Percentiles rank a stretch among this genome's conserved stretches.
These are phyloP conservation scores for Myxozyma nipponensis DNA, from an alignment of 805 yeast genomes.

Conservation along the genomic window DNA sequence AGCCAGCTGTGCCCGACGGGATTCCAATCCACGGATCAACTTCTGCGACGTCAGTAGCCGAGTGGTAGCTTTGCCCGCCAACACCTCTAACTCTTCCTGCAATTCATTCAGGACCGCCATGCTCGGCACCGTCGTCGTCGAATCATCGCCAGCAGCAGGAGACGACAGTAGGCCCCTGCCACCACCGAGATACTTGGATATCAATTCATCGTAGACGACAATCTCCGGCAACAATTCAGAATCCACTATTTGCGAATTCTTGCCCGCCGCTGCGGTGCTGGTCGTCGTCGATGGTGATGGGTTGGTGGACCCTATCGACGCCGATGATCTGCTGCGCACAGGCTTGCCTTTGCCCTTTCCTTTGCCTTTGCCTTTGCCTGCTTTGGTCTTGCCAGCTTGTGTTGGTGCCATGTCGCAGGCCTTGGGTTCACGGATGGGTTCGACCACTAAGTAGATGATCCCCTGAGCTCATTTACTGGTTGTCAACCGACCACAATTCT, in stretches of 20 bases:
- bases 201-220: conserved; percentile 8
- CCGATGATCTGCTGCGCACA: background rate
- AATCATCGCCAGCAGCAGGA: too few species aligned
- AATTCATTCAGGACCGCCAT: conserved; percentile 5
- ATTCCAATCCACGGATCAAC: conserved; percentile 8
- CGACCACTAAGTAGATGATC: too few species aligned
- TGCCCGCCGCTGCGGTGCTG: too few species aligned
- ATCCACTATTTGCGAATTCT: too few species aligned
- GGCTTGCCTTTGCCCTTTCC: conserved; percentile 17
- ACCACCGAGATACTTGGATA: conserved; percentile 1
- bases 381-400: background rate
- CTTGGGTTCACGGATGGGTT: too few species aligned
- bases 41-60: conserved; percentile 11
- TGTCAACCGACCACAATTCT: too few species aligned
- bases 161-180: background rate
- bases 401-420: too few species aligned
- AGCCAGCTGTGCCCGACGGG: conserved; percentile 4
- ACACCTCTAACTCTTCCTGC: conserved; percentile 12
- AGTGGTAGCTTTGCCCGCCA: conserved; percentile 16
- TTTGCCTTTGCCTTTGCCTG: conserved; percentile 22
- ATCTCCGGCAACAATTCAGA: background rate
- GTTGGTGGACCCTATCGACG: too few species aligned
- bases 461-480: too few species aligned
- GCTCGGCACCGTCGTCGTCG: conserved; percentile 10
- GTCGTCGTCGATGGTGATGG: too few species aligned